phyloP scores from a whole-genome alignment of 2,329 filamentous ascomycete species.

The Hymenoscyphus infarciens region DNA sequence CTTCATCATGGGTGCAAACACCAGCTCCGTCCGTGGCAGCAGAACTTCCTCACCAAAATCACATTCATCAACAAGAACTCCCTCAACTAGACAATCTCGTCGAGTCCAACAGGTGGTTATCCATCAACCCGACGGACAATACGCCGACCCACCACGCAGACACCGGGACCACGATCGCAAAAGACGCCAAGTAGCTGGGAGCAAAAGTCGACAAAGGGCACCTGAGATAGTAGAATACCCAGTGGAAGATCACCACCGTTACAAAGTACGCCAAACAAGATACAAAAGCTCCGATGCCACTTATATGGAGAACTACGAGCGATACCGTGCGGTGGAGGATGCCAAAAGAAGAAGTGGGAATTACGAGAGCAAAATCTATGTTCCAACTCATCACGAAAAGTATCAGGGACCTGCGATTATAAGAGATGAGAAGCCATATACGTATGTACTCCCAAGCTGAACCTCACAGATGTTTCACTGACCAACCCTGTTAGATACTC shows the following conservation, averaged over 20 bases:
- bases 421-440: no score
- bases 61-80: neutral
- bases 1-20: neutral
- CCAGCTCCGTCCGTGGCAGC: neutral
- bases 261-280: neutral
- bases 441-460: no score
- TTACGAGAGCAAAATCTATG: neutral
- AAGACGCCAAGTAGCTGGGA: neutral
- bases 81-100: neutral
- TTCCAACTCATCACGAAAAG: neutral
- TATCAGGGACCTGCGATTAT: no score
- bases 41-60: neutral
- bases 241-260: neutral
- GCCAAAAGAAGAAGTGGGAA: neutral
- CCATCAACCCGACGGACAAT: neutral
- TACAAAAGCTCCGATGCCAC: neutral
- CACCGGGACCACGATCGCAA: neutral
- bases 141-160: neutral
- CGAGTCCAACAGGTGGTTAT: neutral
- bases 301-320: neutral
- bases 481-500: no score
- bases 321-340: neutral
- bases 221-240: neutral
- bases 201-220: neutral
- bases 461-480: no score